Base-by-base conservation (phyloP, 331 rosid genomes). In the Cucumis variabilis region DNA sequence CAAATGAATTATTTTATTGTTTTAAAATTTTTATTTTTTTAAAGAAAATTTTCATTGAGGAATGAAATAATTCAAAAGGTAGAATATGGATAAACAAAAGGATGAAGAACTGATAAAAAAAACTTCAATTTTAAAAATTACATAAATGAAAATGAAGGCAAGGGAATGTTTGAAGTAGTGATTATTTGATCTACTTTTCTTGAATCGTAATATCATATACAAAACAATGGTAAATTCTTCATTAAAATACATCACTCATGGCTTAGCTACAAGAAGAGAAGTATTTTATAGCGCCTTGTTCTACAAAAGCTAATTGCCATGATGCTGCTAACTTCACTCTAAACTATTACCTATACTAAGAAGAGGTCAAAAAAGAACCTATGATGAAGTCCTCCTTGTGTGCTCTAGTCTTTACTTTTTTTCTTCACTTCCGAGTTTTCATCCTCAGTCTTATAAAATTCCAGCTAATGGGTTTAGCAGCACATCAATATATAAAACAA, bases 151-250 rank as follows among this genome's bases (percentile, higher is more conserved):
- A 70, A 28, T 27, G 75, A 70, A 70, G 75, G 12, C 23, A 68
- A 68, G 41, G 3, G 9, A 68, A 7, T 11, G 68, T 25, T 3
- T 25, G 17, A 79, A 53, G 67, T 30, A 82, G 67, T 82, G 48
- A 25, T 53, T 1, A 80, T 60, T 33, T 20, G n/a, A 48, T 48
- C 12, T 62, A 62, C 74, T 82, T 23, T 33, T 82, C 37, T 63
- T 37, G 30, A n/a, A 82, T 13, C 23, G 23, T 41, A 5, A 1
- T 41, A 63, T 83, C 71, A 60, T 62, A 60, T 55, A 80, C 84
- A 80, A 62, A 82, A 82, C 41, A 83, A 63, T 58, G 86, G 86
- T 83, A 83, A 82, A 83, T 63, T 13, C 85, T 62, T 82, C 72
- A 19, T 82, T 48, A 51, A 83, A 83, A 83, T 83, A 83, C 69